Conservation (phyloP, 805 yeast species). For the Cyberlindnera maclurae region DNA sequence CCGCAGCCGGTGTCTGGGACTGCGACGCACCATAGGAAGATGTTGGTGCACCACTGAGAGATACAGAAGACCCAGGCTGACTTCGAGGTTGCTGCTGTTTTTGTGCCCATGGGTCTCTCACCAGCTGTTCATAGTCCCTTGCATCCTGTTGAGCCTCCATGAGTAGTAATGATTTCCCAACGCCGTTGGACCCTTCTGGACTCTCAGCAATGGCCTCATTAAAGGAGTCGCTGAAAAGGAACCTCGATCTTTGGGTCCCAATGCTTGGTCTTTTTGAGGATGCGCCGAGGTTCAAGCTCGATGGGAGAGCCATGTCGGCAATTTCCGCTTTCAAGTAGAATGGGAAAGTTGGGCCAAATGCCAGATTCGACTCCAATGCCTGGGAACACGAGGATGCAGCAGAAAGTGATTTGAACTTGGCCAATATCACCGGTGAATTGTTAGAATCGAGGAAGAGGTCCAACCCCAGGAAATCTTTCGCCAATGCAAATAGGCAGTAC, state of each 20-base stretch:
- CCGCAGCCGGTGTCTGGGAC: constrained; percentile 36
- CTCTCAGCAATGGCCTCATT: constrained; percentile 20
- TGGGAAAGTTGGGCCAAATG: constrained; percentile 44
- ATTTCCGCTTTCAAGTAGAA: constrained; percentile 34
- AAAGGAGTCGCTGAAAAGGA: constrained; percentile 63
- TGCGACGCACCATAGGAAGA: constrained; percentile 21
- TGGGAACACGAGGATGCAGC: constrained; percentile 38
- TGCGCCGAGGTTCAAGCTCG: constrained; percentile 19
- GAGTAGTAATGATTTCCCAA: constrained; percentile 34
- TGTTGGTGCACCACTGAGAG: constrained; percentile 6
- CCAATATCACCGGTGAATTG: constrained; percentile 32
- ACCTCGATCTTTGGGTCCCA: constrained; percentile 57
- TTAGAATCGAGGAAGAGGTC: constrained; percentile 36
- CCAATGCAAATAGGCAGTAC: constrained; percentile 57
- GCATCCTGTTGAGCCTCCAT: constrained; percentile 32
- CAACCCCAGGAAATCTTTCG: constrained; percentile 50
- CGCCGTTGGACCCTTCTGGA: constrained; percentile 23
- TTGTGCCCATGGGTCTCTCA: constrained; percentile 37
- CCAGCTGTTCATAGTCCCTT: constrained; percentile 34
- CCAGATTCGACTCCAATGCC: constrained; percentile 32
- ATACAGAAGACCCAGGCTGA: constrained; percentile 3
- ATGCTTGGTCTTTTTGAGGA: constrained; percentile 45
- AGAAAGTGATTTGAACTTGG: constrained; percentile 37
- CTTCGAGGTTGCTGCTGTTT: constrained; percentile 4
- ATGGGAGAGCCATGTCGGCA: constrained; percentile 25